A percentile compares a stretch with the other conserved stretches of the same genome.
Evolutionary conservation across 176 grass and related monocot species (phyloP).

Genomic region (Triticum timopheevii): DNA sequence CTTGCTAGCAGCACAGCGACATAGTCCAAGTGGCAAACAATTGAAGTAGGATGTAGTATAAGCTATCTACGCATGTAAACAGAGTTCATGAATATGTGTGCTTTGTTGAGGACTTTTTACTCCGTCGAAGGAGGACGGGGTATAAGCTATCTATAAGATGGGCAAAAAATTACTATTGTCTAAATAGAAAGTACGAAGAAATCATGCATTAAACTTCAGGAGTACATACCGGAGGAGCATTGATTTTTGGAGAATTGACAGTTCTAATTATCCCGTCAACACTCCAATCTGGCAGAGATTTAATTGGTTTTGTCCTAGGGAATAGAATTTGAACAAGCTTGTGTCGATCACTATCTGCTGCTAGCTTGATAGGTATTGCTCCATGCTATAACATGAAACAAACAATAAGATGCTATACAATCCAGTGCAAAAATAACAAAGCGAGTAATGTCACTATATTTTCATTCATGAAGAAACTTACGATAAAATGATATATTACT

Average conservation of each 20-base stretch:
- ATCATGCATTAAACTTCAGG: neutral
- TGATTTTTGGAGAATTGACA: neutral
- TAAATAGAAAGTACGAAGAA: neutral
- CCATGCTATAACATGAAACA: constrained; percentile 17
- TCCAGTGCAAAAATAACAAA: neutral
- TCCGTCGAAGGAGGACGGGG: neutral
- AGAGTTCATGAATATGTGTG: neutral
- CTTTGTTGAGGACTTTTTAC: too few relatives aligned
- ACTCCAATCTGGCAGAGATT: constrained; percentile 20
- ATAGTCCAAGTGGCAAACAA: neutral
- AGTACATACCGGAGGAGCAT: constrained; percentile 4
- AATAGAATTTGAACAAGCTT: constrained; percentile 44
- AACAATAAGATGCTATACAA: neutral
- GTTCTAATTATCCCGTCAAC: constrained; percentile 22
- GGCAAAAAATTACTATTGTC: neutral
- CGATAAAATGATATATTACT: neutral
- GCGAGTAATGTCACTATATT: neutral
- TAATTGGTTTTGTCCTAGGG: constrained; percentile 20
- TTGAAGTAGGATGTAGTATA: neutral
- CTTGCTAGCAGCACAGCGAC: neutral
- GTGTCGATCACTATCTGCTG: constrained; percentile 21
- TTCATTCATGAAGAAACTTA: neutral
- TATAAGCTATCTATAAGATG: neutral
- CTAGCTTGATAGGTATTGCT: constrained; percentile 25
- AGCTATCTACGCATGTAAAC: neutral